A percentile compares a stretch with the other conserved stretches of the same genome.
These are phyloP conservation scores for Triadica sebifera DNA, from an alignment of 345 rosid genomes.

Conservation along the genomic window DNA sequence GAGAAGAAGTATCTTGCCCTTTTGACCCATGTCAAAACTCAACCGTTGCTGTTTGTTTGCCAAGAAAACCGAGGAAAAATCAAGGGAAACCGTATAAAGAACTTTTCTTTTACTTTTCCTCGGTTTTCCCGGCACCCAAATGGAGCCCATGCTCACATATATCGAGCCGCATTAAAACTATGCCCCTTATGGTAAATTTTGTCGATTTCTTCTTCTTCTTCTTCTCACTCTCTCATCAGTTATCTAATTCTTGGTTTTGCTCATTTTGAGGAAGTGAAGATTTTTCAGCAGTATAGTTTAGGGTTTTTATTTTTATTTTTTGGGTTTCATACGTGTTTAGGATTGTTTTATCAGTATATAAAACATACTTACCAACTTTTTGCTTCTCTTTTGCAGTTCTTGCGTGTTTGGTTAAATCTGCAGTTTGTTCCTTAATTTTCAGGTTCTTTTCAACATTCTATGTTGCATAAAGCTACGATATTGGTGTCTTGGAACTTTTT, in stretches of 20 bases:
- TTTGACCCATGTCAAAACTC: conserved; percentile 2
- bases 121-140: conserved; percentile 14
- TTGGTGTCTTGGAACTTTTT: not conserved
- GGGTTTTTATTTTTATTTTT: not conserved
- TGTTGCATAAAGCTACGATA: not conserved
- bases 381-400: conserved; percentile 11
- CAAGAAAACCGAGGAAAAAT: conserved; percentile 11
- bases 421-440: not conserved
- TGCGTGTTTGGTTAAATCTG: not conserved
- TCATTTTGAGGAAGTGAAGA: not conserved
- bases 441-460: not conserved
- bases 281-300: not conserved
- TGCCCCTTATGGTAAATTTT: not conserved
- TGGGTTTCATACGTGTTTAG: not conserved
- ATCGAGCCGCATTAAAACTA: not conserved
- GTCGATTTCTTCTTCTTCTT: not conserved
- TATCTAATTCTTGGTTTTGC: not conserved
- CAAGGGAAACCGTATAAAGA: not conserved
- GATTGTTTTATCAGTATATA: not conserved
- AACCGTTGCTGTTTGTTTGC: not conserved
- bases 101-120: not conserved
- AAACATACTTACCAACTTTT: not conserved
- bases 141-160: not conserved
- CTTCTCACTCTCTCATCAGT: not conserved
- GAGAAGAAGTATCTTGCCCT: not conserved